Base-by-base conservation (phyloP, 257 asterid genomes). In the Echium plantagineum region DNA sequence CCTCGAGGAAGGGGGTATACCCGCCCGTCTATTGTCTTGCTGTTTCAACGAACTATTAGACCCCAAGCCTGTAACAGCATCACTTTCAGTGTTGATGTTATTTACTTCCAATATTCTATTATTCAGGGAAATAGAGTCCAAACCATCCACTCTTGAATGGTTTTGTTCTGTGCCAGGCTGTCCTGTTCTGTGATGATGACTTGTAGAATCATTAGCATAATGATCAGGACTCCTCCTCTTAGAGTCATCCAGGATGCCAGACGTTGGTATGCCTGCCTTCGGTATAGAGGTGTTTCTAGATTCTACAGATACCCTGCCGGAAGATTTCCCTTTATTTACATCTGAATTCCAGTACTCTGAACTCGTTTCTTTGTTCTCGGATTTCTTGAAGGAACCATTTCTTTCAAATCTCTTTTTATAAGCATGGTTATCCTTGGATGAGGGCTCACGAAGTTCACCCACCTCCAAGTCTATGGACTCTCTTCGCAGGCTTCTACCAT, bases 381-480 rank as follows among this genome's bases (percentile, higher is more conserved):
- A 59, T 59, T 78, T 78, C 70, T 77, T 84, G 47, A 70, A 77
- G 59, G 84, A 79, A 76, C 69, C 78, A 66, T 77, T 86, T 62
- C 78, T 80, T 68, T 83, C 93, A 46, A 79, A 66, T 61, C 69
- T 80, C 78, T 77, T 88, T 59, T 70, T 69, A 17, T 75, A 62
- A 17, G 72, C 83, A 67, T 80, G 61, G 63, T 65, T 62, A 72
- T 80, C 96, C 67, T 83, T 90, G 13, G 75, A 74, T 38, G 63
- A 30, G 13, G 94, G 82, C 63, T 89, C 99, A 64, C 96, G 86
- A 68, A 89, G 74, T 77, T 89, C 99, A 74, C 96, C 99, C 78
- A 83, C 66, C 81, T 89, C 97, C 85, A 89, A 76, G 60, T 86
- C 99, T 21, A 96, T 83, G 69, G 58, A 74, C 81, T 84, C 94